Conservation (phyloP, 441 rosid genomes). For the Gossypium trilobum region DNA sequence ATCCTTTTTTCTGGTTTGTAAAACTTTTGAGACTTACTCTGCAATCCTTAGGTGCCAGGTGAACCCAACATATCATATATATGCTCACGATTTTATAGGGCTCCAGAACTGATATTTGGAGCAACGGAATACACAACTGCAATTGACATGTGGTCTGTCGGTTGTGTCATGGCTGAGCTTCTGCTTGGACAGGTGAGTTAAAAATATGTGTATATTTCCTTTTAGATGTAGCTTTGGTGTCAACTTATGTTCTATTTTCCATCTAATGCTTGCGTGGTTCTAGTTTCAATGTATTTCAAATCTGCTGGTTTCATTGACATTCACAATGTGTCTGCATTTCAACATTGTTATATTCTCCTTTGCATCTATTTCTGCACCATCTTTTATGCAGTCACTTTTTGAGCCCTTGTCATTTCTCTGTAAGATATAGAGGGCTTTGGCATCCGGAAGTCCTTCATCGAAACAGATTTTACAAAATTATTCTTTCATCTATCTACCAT, state of each 20-base stretch:
- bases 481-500: not conserved
- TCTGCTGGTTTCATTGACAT: not conserved
- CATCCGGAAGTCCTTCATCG: not conserved
- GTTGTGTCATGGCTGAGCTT: constrained; percentile 77
- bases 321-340: not conserved
- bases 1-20: not conserved
- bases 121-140: constrained; percentile 73
- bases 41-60: constrained; percentile 53
- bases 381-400: not conserved
- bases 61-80: constrained; percentile 82
- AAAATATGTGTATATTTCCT: not conserved
- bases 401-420: not conserved
- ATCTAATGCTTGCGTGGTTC: constrained; percentile 3
- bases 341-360: not conserved
- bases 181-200: constrained; percentile 64
- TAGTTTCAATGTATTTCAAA: not conserved
- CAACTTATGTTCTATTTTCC: not conserved
- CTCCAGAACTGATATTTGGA: constrained; percentile 89
- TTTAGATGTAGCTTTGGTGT: not conserved
- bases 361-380: not conserved
- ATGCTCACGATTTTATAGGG: constrained; percentile 78
- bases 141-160: constrained; percentile 81
- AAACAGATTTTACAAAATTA: not conserved
- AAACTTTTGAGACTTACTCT: constrained; percentile 17
- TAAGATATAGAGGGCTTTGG: not conserved